Evolutionary conservation across 2,329 filamentous ascomycete species (phyloP), one percentile per base, ranked within the genome.

Genomic region (Aspergillus neotritici): DNA sequence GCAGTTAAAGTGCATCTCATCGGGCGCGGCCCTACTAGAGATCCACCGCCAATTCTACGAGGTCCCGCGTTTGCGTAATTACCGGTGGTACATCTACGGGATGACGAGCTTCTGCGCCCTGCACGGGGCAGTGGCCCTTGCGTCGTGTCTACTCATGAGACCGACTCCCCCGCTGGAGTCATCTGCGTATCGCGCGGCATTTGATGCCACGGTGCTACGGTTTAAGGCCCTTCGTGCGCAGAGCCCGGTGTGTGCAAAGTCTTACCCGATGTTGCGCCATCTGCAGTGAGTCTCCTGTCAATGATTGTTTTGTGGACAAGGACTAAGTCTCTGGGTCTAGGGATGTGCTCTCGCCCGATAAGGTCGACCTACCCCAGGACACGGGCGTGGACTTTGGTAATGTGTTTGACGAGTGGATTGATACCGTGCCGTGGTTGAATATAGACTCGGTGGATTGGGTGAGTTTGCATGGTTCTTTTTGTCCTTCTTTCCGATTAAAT

Each of bases 401-500:
- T 34, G 17, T 16, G 1, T 7, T 40, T 10, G 21, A 37, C 4
- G 35, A 37, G 21, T 37, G 35, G 17, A 28, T 5, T 12, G 1
- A 5, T 30, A 28, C 11, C 72, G 54, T 0, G 57, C 51, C 10
- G 62, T 52, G 10, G 53, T n/a, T n/a, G n/a, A n/a, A 40, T 31
- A 75, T 62, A 6, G 68, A 51, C 12, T 47, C 39, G 41, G 68
- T 63, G 58, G 75, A 75, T 31, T 71, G 67, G 49, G 69, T 65
- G 41, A 71, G 63, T 47, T 69, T 69, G 58, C n/a, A n/a, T n/a
- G n/a, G n/a, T n/a, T n/a, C n/a, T n/a, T n/a, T n/a, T n/a, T n/a
- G n/a, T n/a, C n/a, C n/a, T n/a, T n/a, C n/a, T n/a, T n/a, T n/a
- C n/a, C n/a, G n/a, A n/a, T n/a, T n/a, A n/a, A n/a, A n/a, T n/a